Evolutionary conservation across 2,329 filamentous ascomycete genomes (phyloP).

Genomic region (Pseudogymnoascus pannorum): DNA sequence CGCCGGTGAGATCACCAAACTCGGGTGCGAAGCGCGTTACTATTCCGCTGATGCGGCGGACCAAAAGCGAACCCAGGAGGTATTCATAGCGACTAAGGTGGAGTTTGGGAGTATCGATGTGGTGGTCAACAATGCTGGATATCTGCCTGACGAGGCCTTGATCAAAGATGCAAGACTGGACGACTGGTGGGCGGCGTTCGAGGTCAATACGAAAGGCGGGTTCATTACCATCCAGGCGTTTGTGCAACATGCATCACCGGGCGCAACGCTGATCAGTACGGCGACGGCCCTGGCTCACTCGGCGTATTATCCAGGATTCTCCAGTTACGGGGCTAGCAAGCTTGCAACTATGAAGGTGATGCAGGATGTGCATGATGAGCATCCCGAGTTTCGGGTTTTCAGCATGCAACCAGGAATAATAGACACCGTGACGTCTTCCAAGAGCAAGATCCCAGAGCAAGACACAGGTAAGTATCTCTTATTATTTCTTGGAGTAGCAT

Average conservation of each 20-base stretch:
- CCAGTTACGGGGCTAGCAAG: slow-evolving; percentile 4
- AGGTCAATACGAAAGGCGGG: slow-evolving; percentile 13
- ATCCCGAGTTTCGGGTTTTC: slow-evolving; percentile 11
- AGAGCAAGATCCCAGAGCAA: neutral
- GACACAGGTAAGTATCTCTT: neutral
- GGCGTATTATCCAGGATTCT: neutral
- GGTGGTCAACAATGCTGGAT: slow-evolving; percentile 13
- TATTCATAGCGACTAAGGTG: slow-evolving; percentile 10
- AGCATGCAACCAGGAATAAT: slow-evolving; percentile 12
- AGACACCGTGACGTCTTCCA: slow-evolving; percentile 13
- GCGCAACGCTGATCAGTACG: slow-evolving; percentile 12
- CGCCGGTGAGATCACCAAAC: neutral
- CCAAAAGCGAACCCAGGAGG: neutral
- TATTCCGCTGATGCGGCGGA: slow-evolving; percentile 11
- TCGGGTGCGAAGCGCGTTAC: neutral
- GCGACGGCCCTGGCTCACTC: slow-evolving; percentile 9
- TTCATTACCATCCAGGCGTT: slow-evolving; percentile 12
- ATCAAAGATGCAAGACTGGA: slow-evolving; percentile 9
- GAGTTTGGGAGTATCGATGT: slow-evolving; percentile 13
- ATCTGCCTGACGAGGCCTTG: slow-evolving; percentile 10
- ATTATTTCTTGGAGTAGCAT: neutral
- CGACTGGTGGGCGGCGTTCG: slow-evolving; percentile 10
- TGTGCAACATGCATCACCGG: neutral
- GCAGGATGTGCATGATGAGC: slow-evolving; percentile 12
- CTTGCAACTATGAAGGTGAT: slow-evolving; percentile 11